Evolutionary conservation across 345 rosid species (phyloP).

Genomic region (Acer campestre): DNA sequence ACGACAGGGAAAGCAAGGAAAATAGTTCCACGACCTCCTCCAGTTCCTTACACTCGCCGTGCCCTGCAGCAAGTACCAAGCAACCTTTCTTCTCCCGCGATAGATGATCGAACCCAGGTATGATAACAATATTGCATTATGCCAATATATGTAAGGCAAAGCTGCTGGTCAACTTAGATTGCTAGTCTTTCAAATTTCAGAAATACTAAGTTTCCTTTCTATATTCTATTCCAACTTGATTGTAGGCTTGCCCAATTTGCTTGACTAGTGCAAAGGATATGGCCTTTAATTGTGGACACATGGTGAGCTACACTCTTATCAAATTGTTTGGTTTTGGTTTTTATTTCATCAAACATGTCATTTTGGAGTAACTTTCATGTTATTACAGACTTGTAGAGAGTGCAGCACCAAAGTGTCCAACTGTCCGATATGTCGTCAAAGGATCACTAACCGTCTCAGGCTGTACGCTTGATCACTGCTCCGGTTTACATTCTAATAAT

Average conservation of each 20-base stretch:
- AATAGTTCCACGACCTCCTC: conserved; percentile 68
- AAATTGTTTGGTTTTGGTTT: not conserved
- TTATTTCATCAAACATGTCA: not conserved
- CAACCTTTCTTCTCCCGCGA: conserved; percentile 18
- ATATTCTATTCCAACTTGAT: conserved; percentile 1
- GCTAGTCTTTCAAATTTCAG: not conserved
- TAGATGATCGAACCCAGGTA: conserved; percentile 57
- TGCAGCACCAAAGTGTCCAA: conserved; percentile 51
- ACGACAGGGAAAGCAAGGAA: conserved; percentile 50
- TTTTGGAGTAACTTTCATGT: not conserved
- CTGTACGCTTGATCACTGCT: conserved; percentile 40
- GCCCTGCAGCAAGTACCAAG: conserved; percentile 25
- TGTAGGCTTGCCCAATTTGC: conserved; percentile 73
- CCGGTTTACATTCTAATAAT: not conserved
- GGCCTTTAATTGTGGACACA: conserved; percentile 78
- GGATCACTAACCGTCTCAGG: conserved; percentile 11
- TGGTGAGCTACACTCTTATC: conserved; percentile 45
- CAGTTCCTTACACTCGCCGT: conserved; percentile 39
- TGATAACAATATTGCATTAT: not conserved
- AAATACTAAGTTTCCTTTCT: not conserved
- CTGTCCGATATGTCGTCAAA: conserved; percentile 36
- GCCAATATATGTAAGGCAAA: not conserved
- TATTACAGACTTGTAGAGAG: conserved; percentile 60
- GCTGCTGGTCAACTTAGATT: not conserved
- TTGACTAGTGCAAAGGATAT: conserved; percentile 54